Base-by-base conservation (phyloP, 2,329 filamentous ascomycete genomes). In the Exophiala oligosperma region DNA sequence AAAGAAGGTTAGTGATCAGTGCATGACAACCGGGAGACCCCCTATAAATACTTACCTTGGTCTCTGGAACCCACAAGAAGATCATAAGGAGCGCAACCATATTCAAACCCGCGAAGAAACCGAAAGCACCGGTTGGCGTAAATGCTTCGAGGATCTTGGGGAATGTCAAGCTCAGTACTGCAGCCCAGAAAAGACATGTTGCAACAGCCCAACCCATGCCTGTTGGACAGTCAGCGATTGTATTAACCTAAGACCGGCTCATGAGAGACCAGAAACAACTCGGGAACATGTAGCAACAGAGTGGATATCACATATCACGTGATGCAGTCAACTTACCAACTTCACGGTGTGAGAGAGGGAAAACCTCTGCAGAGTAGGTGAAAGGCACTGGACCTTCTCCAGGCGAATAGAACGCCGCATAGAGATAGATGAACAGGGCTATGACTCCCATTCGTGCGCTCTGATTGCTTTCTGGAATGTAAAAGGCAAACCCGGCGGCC, bases 371-470 rank as follows among this genome's bases (percentile, higher is more conserved):
- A 35, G 35, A 51, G 14, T 81, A 32, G 84, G 77, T 81, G 48
- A 80, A 81, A 0, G 78, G 77, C 11, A 81, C 80, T 0, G 79
- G 79, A 0, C 78, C 79, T 66, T 65, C 64, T 67, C 85, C 85
- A 1, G 84, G 83, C 0, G 75, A 76, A 54, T 77, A 77, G 23
- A 75, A 71, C 1, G 75, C 67, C 14, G 72, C 72, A 61, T 77
- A 78, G 2, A 77, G 64, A 56, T 75, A 77, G 17, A 73, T 72
- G 0, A 75, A 76, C 2, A 76, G 60, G 0, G 73, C 71, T 9
- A 78, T 72, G 60, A 74, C 74, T 52, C 64, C 73, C 2, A 74
- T 66, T 2, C 74, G 73, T 2, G 74, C 71, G 9, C 40, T 43
- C 37, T 71, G 66, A 35, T 63, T 66, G 4, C 64, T 64, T 4